Evolutionary conservation across 768 basidiomycete species (phyloP).

Genomic region (Tremella yokohamensis): DNA sequence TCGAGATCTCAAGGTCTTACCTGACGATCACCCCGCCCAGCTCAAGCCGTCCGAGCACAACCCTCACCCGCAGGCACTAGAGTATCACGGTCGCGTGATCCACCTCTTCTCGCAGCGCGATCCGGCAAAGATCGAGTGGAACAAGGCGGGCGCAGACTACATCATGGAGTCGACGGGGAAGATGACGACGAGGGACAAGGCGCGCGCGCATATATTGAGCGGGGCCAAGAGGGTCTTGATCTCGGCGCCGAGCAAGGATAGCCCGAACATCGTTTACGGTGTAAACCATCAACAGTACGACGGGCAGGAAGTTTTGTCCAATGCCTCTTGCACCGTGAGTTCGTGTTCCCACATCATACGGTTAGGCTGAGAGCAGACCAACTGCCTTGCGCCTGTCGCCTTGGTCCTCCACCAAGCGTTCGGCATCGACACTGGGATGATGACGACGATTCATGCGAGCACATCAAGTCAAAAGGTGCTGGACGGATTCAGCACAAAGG

Average conservation of each 20-base stretch:
- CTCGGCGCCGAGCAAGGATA: slow-evolving; percentile 47
- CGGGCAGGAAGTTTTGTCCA: slow-evolving; percentile 39
- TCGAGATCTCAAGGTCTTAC: slow-evolving; percentile 30
- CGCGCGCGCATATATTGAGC: slow-evolving; percentile 44
- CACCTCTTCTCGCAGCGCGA: slow-evolving; percentile 46
- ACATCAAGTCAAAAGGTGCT: slow-evolving; percentile 50
- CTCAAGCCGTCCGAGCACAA: slow-evolving; percentile 28
- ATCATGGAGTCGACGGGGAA: slow-evolving; percentile 51
- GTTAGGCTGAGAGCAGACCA: slow-evolving; percentile 37
- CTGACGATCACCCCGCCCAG: slow-evolving; percentile 25
- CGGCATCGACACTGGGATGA: slow-evolving; percentile 50
- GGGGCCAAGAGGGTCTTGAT: slow-evolving; percentile 51
- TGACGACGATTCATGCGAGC: slow-evolving; percentile 52
- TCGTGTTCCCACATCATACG: neutral
- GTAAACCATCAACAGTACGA: slow-evolving; percentile 46
- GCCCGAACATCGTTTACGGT: slow-evolving; percentile 46
- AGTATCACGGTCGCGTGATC: slow-evolving; percentile 37
- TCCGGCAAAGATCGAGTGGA: slow-evolving; percentile 46
- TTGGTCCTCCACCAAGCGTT: slow-evolving; percentile 46
- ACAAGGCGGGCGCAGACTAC: slow-evolving; percentile 44
- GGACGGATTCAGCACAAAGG: slow-evolving; percentile 50
- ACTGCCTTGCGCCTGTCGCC: slow-evolving; percentile 51
- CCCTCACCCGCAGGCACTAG: slow-evolving; percentile 29
- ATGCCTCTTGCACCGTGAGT: slow-evolving; percentile 50
- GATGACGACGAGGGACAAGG: slow-evolving; percentile 39